A percentile compares a stretch with the other conserved stretches of the same genome.
phyloP scores from a whole-genome alignment of 768 basidiomycete genomes.

The Scleroderma bovista region DNA sequence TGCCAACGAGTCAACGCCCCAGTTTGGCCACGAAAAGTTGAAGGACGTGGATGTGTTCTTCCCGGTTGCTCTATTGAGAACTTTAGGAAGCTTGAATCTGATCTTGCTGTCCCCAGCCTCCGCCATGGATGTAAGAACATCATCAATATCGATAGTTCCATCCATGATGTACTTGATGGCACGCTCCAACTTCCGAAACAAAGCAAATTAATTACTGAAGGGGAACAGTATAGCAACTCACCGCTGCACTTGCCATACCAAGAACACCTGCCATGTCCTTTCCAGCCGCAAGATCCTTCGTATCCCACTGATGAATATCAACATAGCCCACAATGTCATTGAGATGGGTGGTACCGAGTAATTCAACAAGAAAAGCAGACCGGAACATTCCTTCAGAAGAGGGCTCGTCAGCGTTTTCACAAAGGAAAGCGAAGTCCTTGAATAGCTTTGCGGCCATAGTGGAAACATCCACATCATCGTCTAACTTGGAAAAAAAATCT shows the following conservation, averaged over 20 bases:
- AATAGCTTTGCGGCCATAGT: neutral
- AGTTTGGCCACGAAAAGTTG: too few relatives aligned
- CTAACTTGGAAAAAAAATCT: too few relatives aligned
- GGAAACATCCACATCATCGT: conserved; percentile 3
- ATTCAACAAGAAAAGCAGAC: too few relatives aligned
- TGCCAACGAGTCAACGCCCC: too few relatives aligned
- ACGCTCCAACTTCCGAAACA: conserved; percentile 3
- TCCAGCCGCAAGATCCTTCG: neutral
- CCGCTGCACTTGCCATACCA: conserved; percentile 1
- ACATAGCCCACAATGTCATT: too few relatives aligned
- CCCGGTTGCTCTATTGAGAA: conserved; percentile 6
- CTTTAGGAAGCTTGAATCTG: conserved; percentile 2
- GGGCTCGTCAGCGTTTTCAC: conserved; percentile 1
- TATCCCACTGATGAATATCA: conserved; percentile 1
- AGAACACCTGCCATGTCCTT: conserved; percentile 1
- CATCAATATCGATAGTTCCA: neutral
- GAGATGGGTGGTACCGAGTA: too few relatives aligned
- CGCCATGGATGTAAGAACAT: neutral
- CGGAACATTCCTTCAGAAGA: too few relatives aligned
- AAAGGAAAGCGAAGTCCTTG: neutral
- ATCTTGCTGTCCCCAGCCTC: neutral
- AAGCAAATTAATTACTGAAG: neutral
- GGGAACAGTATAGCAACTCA: neutral
- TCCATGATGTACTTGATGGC: conserved; percentile 1
- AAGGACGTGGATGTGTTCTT: neutral